Conservation (phyloP, 768 basidiomycete species). For the Leccinum uliginosum region DNA sequence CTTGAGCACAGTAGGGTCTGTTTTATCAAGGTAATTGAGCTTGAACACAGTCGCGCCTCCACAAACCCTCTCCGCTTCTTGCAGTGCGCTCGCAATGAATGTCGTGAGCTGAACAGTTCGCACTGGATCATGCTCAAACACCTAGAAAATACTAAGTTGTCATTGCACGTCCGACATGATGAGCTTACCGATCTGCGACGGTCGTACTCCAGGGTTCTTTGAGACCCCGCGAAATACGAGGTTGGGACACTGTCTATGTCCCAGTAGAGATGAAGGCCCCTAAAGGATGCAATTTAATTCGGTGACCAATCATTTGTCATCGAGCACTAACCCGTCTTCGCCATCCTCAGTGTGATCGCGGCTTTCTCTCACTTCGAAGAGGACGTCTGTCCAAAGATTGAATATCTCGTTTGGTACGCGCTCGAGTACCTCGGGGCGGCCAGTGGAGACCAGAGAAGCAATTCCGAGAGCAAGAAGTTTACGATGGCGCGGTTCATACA, state of each 20-base stretch:
- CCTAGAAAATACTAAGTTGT: slow-evolving; percentile 38
- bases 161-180: background rate
- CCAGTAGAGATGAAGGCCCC: slow-evolving; percentile 61
- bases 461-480: slow-evolving; percentile 84
- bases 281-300: slow-evolving; percentile 3
- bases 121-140: slow-evolving; percentile 68
- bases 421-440: slow-evolving; percentile 64
- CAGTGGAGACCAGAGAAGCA: slow-evolving; percentile 72
- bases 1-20: slow-evolving; percentile 70
- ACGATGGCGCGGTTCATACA: slow-evolving; percentile 80
- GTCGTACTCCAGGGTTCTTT: slow-evolving; percentile 71
- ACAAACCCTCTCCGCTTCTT: slow-evolving; percentile 57
- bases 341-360: slow-evolving; percentile 35
- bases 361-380: slow-evolving; percentile 81
- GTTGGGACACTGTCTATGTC: slow-evolving; percentile 57
- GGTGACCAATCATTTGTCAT: background rate
- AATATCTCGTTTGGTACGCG: slow-evolving; percentile 73
- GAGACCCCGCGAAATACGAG: slow-evolving; percentile 56
- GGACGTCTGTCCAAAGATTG: slow-evolving; percentile 85
- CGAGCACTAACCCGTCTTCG: slow-evolving; percentile 31
- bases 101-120: slow-evolving; percentile 60
- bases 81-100: slow-evolving; percentile 54
- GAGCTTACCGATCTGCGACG: slow-evolving; percentile 64
- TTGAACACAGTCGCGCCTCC: slow-evolving; percentile 62
- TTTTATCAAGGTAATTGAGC: slow-evolving; percentile 52